phyloP scores from a whole-genome alignment of 192 early-diverging fungal genomes.

The Backusella tarrabulga region DNA sequence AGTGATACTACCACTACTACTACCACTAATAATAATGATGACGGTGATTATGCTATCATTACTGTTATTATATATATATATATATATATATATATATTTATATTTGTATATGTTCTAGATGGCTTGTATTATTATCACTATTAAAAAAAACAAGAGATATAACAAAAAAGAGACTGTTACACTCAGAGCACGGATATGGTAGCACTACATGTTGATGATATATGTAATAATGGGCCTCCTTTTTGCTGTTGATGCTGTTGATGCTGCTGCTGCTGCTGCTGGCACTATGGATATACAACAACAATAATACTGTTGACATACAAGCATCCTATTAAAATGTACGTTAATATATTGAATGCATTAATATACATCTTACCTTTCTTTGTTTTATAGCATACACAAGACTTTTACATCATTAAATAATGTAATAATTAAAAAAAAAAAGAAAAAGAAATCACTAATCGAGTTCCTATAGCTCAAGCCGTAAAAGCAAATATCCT shows the following conservation, averaged over 20 bases:
- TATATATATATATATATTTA: background rate
- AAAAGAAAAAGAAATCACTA: too few species aligned
- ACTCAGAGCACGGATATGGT: background rate
- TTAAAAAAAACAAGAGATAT: background rate
- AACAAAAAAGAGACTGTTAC: background rate
- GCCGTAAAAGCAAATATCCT: background rate
- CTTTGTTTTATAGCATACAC: too few species aligned
- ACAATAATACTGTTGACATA: background rate
- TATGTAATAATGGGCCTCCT: background rate
- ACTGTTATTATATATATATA: background rate
- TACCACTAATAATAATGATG: background rate
- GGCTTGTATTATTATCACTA: too few species aligned
- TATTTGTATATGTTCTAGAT: too few species aligned
- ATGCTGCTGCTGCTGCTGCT: background rate
- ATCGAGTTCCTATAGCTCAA: background rate
- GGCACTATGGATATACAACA: too few species aligned
- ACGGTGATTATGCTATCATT: too few species aligned
- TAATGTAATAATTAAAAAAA: background rate
- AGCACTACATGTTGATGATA: background rate
- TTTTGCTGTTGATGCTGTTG: background rate
- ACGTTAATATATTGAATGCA: too few species aligned
- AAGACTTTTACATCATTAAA: too few species aligned
- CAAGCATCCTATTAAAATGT: too few species aligned
- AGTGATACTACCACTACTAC: too few species aligned
- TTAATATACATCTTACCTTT: too few species aligned